Base-by-base conservation (phyloP, 257 asterid genomes). In the Dorcoceras hygrometricum region DNA sequence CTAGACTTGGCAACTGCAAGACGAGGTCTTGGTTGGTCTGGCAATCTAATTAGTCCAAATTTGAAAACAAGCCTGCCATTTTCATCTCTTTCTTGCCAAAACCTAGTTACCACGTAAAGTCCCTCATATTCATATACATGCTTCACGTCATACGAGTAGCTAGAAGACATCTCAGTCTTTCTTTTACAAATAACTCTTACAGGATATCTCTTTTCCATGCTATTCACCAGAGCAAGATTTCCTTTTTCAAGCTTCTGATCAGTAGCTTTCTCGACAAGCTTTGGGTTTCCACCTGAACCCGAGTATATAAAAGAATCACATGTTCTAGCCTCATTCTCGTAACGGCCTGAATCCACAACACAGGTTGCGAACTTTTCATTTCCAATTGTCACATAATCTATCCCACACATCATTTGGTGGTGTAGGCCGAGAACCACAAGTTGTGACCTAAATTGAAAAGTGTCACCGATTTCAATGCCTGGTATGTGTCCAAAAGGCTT, bases 241-340 rank as follows among this genome's bases (percentile, higher is more conserved):
- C 97, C 98, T 65, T 39, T 86, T 69, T 57, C 82, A 10, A 86
- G 87, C 62, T 89, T 87, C 60, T 92, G 97, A 73, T 92, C 98
- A 20, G 43, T 14, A 34, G 63, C 77, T 26, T 63, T 82, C 23
- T 67, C 78, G 19, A 12, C 54, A 8, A 68, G 2, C 31, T 73
- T 66, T 12, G 56, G 65, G 32, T 82, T 79, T 29, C 95, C 96
- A 26, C 97, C 98, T 57, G 84, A 84, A 29, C 98, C 96, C 22
- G 79, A 76, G 79, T 87, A 92, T 51, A 84, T 79, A 72, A 92
- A 74, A 48, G 78, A 76, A 59, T 77, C 86, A 50, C 48, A 1
- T 0, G 57, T 14, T 62, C 64, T 65, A 23, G 71, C 54, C 12
- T n/a, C 67, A 61, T 86, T 79, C 55, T 79, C 87, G 74, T 83